These are phyloP conservation scores for Ilex paraguariensis DNA, from an alignment of 305 asterid genomes.

Conservation along the genomic window DNA sequence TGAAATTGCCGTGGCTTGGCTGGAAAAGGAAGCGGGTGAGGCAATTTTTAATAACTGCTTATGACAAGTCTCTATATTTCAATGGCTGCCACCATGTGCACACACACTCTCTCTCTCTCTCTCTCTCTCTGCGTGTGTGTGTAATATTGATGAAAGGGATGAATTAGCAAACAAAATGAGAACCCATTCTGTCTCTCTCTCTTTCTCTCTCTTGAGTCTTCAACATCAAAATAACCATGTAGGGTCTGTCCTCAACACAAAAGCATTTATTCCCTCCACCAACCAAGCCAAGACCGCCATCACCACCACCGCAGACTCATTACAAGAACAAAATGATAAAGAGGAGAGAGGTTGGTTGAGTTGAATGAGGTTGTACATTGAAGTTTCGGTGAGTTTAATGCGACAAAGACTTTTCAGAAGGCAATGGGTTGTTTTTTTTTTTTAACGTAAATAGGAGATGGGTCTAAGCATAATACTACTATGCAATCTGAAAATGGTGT, in stretches of 20 bases:
- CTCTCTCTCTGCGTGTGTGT: conserved; percentile 8
- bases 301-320: conserved; percentile 7
- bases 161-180: conserved; percentile 35
- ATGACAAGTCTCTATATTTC: conserved; percentile 8
- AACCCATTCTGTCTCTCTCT: conserved; percentile 35
- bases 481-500: too few relatives aligned
- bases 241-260: conserved; percentile 41
- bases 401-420: too few relatives aligned
- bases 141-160: neutral
- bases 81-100: conserved; percentile 32
- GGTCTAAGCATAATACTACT: too few relatives aligned
- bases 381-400: too few relatives aligned
- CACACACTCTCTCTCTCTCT: neutral
- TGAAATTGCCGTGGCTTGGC: conserved; percentile 45
- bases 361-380: too few relatives aligned
- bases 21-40: conserved; percentile 37
- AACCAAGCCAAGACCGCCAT: conserved; percentile 19
- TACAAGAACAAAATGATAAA: neutral
- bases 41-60: conserved; percentile 19
- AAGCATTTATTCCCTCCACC: conserved; percentile 61
- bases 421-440: too few relatives aligned
- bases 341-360: neutral
- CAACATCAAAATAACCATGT: conserved; percentile 9
- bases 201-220: too few relatives aligned
- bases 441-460: too few relatives aligned